phyloP scores from a whole-genome alignment of 495 filamentous ascomycete species.

The Poronia punctata region DNA sequence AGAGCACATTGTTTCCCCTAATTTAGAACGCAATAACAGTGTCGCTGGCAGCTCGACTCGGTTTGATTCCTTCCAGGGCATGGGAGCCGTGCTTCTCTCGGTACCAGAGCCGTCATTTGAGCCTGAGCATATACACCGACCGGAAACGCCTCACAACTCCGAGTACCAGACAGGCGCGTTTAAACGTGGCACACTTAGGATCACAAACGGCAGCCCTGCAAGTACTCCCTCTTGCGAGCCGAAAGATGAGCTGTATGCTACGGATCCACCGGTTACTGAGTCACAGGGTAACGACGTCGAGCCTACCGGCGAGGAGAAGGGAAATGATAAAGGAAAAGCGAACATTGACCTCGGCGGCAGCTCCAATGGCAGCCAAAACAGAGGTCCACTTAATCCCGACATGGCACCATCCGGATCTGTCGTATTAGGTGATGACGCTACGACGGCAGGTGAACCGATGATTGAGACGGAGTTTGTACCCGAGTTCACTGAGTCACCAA shows the following conservation, averaged over 20 bases:
- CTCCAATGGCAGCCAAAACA: not conserved
- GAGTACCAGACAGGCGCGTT: constrained; percentile 53
- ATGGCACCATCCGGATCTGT: not conserved
- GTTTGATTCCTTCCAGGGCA: constrained; percentile 31
- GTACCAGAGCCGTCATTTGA: constrained; percentile 23
- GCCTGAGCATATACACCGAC: constrained; percentile 27
- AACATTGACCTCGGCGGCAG: not conserved
- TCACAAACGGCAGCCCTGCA: constrained; percentile 49
- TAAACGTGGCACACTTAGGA: constrained; percentile 51
- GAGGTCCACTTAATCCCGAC: not conserved
- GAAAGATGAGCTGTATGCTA: not conserved
- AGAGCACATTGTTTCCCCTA: constrained; percentile 14
- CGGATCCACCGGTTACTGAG: not conserved
- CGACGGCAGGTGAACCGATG: not conserved
- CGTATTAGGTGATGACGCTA: not conserved
- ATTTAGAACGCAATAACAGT: constrained; percentile 26
- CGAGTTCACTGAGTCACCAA: too few species aligned
- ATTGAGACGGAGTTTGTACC: too few species aligned
- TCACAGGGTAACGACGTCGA: not conserved
- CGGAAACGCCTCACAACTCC: constrained; percentile 37
- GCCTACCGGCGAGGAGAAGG: not conserved
- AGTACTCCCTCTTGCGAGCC: constrained; percentile 17
- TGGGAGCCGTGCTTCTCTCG: constrained; percentile 21
- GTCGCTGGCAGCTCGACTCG: constrained; percentile 31
- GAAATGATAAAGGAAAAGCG: not conserved